Evolutionary conservation across 148 eudicot species (phyloP), one percentile per base, ranked within the genome.

Genomic region (Amaranthus hypochondriacus): DNA sequence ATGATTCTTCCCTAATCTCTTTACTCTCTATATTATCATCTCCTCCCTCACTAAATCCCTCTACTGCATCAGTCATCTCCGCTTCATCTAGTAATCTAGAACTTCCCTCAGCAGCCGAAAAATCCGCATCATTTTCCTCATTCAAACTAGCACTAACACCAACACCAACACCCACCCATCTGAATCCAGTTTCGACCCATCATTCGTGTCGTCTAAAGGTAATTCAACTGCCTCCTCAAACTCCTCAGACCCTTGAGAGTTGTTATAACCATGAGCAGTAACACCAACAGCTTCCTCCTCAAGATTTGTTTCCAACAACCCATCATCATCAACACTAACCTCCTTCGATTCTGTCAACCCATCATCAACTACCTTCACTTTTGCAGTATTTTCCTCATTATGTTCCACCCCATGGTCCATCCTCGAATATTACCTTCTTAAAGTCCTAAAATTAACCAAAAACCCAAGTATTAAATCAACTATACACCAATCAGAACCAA

Each of bases 321-420:
- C 86, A 48, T 77, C 81, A 48, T 74, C 79, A 59, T 75, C 68
- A 69, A 47, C 76, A 7, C 63, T 78, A 79, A 69, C 64, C 77
- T 78, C 39, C 39, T 28, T 28, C 39, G 39, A 76, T 63, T 58
- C 88, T 55, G 70, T 5, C 53, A 74, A 70, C 79, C 78, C 86
- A 48, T 77, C 81, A 48, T 74, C 79, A 59, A 76, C 68, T 66
- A 47, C 76, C 9, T 66, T 78, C 80, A 69, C 64, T 75, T 78
- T 81, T 54, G 56, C 69, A 73, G 54, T 60, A 75, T 73, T 78
- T 71, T 77, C 79, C 62, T 79, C 85, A 65, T 69, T 83, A 77
- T 66, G 74, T 62, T 78, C 86, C 59, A 73, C 76, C 76, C 85
- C 90, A 85, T 82, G 89, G 61, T 92, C 93, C 98, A 92, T 92